Conservation (phyloP, 2,329 filamentous ascomycete genomes). For the Ophiostoma piceae region DNA sequence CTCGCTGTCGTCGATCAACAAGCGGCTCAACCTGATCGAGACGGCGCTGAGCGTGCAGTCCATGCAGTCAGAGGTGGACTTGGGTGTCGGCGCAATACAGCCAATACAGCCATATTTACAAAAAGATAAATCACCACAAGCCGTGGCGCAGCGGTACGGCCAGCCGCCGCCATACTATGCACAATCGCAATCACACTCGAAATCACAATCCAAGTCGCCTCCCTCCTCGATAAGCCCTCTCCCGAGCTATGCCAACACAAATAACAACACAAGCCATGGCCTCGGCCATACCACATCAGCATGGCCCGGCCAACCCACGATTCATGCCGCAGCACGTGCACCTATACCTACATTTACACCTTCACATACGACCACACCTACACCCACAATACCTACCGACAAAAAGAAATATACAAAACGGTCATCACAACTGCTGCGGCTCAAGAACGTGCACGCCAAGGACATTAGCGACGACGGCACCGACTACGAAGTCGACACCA, state of each 20-base stretch:
- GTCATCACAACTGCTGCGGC: slow-evolving; percentile 1
- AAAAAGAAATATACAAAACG: neutral
- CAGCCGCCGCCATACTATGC: neutral
- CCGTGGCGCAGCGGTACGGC: neutral
- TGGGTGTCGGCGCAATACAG: neutral
- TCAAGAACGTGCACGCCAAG: slow-evolving; percentile 9
- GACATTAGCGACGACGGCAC: neutral
- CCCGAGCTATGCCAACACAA: neutral
- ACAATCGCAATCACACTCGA: neutral
- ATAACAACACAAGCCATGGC: neutral
- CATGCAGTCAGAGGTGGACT: neutral
- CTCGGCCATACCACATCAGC: neutral
- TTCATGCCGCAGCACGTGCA: neutral
- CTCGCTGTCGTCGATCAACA: slow-evolving; percentile 13
- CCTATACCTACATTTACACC: neutral
- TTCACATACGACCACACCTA: neutral
- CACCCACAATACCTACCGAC: neutral
- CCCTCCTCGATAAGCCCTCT: neutral
- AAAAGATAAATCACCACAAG: neutral
- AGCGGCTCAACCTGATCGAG: slow-evolving; percentile 15
- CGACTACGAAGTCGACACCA: neutral
- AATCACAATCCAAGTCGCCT: neutral
- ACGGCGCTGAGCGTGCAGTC: neutral
- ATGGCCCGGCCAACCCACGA: neutral
- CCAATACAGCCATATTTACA: neutral